Percentiles rank a stretch among this genome's conserved stretches.
Evolutionary conservation across 179 eudicot genomes (phyloP).

Genomic region (Kewa caespitosa): DNA sequence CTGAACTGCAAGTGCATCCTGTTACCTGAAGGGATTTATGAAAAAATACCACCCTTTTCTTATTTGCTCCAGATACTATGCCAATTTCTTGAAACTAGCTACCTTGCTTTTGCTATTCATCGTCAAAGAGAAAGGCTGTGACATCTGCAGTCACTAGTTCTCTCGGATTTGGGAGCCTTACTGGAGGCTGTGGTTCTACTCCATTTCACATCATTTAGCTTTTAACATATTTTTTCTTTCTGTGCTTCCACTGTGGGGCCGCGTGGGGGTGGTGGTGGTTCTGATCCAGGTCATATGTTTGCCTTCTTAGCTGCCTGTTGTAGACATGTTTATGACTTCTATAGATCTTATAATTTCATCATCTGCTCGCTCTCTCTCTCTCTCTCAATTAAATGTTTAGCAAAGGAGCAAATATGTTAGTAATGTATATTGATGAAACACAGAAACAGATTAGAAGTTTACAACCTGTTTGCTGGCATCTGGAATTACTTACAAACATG

Average conservation of each 20-base stretch:
- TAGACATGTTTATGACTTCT: neutral
- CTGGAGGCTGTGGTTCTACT: neutral
- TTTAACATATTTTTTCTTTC: neutral
- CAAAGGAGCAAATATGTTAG: neutral
- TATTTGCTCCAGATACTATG: neutral
- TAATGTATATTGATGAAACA: neutral
- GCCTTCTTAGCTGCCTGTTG: neutral
- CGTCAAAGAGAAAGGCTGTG: neutral
- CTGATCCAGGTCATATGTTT: neutral
- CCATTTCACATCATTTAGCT: neutral
- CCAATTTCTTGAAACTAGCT: neutral
- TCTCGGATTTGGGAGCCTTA: neutral
- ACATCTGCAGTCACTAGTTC: neutral
- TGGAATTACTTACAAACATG: neutral
- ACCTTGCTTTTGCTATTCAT: neutral
- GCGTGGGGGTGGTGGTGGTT: neutral
- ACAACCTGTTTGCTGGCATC: neutral
- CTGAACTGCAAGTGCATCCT: neutral
- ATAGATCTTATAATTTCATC: neutral
- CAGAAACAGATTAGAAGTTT: neutral
- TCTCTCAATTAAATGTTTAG: neutral
- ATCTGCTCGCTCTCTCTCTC: neutral
- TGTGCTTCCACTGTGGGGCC: neutral
- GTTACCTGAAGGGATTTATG: neutral
- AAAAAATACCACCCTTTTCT: neutral